Conservation (phyloP, 2,329 filamentous ascomycete genomes). For the Botrytis squamosa region DNA sequence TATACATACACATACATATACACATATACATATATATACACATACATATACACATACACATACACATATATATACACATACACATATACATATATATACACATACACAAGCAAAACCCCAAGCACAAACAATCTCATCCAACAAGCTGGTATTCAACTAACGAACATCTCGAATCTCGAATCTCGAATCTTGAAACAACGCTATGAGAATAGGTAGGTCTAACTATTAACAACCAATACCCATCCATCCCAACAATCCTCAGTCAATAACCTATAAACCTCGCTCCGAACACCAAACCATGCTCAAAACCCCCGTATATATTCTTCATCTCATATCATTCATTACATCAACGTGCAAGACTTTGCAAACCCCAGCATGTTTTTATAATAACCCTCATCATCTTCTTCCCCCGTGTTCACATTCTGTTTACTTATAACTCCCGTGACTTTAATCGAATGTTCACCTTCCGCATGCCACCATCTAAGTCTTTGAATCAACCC, state of each 20-base stretch:
- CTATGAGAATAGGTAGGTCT: neutral
- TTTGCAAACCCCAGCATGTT: constrained; percentile 50
- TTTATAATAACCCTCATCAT: constrained; percentile 76
- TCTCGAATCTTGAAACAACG: neutral
- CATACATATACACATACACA: too few species aligned
- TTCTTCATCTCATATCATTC: neutral
- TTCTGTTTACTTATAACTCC: constrained; percentile 69
- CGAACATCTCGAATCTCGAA: neutral
- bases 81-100: neutral
- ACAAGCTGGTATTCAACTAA: neutral
- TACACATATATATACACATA: too few species aligned
- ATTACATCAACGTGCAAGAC: constrained; percentile 51
- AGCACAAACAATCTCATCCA: neutral
- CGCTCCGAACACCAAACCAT: neutral
- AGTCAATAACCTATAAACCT: neutral
- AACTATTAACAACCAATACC: neutral
- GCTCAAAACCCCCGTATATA: neutral
- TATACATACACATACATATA: too few species aligned
- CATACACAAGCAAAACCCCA: neutral
- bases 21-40: too few species aligned
- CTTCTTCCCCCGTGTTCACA: constrained; percentile 50
- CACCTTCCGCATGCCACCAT: constrained; percentile 91
- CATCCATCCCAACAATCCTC: neutral
- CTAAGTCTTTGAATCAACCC: constrained; percentile 71
- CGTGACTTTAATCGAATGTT: constrained; percentile 74